Evolutionary conservation across 352 stramenopile species (phyloP).

Genomic region (Phytophthora macrochlamydospora): DNA sequence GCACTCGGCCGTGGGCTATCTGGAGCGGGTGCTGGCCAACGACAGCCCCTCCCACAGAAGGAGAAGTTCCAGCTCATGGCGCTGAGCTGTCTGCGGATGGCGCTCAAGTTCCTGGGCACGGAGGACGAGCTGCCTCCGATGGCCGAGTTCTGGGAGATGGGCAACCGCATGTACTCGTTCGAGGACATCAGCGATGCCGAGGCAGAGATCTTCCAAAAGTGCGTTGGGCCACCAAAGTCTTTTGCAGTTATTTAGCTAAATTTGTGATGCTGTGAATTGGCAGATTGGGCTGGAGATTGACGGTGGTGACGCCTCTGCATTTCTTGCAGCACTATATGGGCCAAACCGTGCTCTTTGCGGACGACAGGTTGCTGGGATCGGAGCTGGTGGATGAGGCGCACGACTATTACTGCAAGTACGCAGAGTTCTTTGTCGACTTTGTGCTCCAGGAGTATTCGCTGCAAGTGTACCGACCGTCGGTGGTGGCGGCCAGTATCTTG

Average conservation of each 20-base stretch:
- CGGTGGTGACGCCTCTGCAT: constrained; percentile 73
- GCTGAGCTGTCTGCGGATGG: constrained; percentile 80
- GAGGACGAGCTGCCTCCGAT: constrained; percentile 85
- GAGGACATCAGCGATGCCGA: constrained; percentile 85
- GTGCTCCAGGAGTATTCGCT: constrained; percentile 86
- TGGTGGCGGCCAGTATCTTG: constrained; percentile 79
- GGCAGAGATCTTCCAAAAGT: constrained; percentile 52
- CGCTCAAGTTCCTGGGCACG: constrained; percentile 78
- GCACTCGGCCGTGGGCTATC: constrained; percentile 78
- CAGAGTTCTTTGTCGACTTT: constrained; percentile 88
- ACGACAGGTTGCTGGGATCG: constrained; percentile 77
- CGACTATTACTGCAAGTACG: constrained; percentile 85
- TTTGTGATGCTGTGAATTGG: constrained; percentile 19
- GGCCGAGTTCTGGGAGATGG: constrained; percentile 87
- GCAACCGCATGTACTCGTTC: constrained; percentile 84
- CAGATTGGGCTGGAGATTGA: constrained; percentile 78
- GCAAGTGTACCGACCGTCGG: constrained; percentile 81
- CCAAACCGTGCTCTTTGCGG: constrained; percentile 77
- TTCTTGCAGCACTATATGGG: constrained; percentile 84
- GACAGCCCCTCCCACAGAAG: constrained; percentile 58
- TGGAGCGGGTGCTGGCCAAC: constrained; percentile 72
- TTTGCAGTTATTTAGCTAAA: constrained; percentile 27
- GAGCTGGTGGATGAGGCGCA: constrained; percentile 79
- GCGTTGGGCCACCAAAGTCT: constrained; percentile 15
- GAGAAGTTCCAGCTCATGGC: constrained; percentile 84